A percentile compares a stretch with the other conserved stretches of the same genome.
These are phyloP conservation scores for Bipolaris cookei DNA, from an alignment of 2,329 filamentous ascomycete species.

Conservation along the genomic window DNA sequence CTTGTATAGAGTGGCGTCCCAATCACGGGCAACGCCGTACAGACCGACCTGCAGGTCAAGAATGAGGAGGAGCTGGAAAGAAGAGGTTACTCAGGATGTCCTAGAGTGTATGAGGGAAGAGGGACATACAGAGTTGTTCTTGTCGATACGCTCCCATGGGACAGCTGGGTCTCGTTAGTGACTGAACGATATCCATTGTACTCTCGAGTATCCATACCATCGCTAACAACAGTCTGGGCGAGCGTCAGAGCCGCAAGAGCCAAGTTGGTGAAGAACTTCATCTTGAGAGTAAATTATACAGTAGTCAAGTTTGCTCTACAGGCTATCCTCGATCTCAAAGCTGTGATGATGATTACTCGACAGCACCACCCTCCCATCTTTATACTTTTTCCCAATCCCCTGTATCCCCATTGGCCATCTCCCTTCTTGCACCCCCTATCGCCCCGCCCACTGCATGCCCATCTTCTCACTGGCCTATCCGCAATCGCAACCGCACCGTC, in stretches of 20 bases:
- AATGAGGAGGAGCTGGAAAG: conserved; percentile 59
- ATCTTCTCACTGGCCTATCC: too few species aligned
- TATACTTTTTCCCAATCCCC: conserved; percentile 26
- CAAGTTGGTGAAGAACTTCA: conserved; percentile 42
- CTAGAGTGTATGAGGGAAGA: not conserved
- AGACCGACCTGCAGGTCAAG: conserved; percentile 67
- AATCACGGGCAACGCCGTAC: conserved; percentile 68
- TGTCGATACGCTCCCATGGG: conserved; percentile 51
- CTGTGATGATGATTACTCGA: conserved; percentile 20
- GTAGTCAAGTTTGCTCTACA: conserved; percentile 1
- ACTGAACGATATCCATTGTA: not conserved
- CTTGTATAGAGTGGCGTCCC: conserved; percentile 67
- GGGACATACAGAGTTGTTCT: conserved; percentile 48
- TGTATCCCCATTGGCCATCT: too few species aligned
- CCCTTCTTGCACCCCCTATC: not conserved
- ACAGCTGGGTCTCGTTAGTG: conserved; percentile 41
- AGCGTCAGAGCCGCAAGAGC: conserved; percentile 38
- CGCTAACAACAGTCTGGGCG: conserved; percentile 37
- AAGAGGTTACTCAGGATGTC: not conserved
- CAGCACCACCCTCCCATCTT: conserved; percentile 22
- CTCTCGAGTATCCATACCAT: conserved; percentile 29
- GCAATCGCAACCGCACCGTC: too few species aligned
- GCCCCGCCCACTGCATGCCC: not conserved
- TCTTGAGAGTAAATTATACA: conserved; percentile 24
- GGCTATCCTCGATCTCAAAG: conserved; percentile 13